Conservation (phyloP, 495 filamentous ascomycete species). For the Xylaria sp. region DNA sequence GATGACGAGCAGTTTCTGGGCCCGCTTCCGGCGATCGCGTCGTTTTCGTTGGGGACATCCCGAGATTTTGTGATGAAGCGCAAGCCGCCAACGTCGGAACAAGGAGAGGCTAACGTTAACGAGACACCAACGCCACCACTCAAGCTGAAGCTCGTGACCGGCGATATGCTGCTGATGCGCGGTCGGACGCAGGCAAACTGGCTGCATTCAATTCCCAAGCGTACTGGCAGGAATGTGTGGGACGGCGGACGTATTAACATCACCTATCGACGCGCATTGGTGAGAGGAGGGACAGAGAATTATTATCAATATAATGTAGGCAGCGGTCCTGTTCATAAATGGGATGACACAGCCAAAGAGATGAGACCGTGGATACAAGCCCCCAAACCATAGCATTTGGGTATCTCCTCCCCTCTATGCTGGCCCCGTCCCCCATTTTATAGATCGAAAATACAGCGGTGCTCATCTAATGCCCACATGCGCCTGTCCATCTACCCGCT, state of each 20-base stretch:
- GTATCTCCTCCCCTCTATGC: constrained; percentile 4
- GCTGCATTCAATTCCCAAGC: constrained; percentile 79
- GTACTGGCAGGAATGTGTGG: constrained; percentile 60
- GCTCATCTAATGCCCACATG: constrained; percentile 1
- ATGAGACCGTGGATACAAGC: constrained; percentile 59
- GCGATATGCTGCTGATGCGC: constrained; percentile 78
- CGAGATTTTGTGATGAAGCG: constrained; percentile 77
- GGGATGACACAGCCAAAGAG: constrained; percentile 60
- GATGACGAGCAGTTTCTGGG: constrained; percentile 81
- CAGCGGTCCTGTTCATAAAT: constrained; percentile 64
- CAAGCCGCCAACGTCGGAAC: constrained; percentile 53
- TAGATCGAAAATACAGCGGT: background rate
- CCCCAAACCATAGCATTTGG: constrained; percentile 15
- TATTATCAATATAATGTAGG: constrained; percentile 74
- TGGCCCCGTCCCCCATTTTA: background rate
- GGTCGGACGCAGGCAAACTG: constrained; percentile 72
- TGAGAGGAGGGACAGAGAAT: constrained; percentile 72
- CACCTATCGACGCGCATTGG: constrained; percentile 70
- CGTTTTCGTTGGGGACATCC: constrained; percentile 68
- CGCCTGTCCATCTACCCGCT: background rate
- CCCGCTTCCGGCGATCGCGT: constrained; percentile 69
- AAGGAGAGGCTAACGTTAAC: background rate
- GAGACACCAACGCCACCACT: constrained; percentile 48
- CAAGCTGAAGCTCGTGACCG: constrained; percentile 66
- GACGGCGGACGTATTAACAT: constrained; percentile 74